Conservation (phyloP, 1,284 basidiomycete species). For the Vanrija pseudolonga region DNA sequence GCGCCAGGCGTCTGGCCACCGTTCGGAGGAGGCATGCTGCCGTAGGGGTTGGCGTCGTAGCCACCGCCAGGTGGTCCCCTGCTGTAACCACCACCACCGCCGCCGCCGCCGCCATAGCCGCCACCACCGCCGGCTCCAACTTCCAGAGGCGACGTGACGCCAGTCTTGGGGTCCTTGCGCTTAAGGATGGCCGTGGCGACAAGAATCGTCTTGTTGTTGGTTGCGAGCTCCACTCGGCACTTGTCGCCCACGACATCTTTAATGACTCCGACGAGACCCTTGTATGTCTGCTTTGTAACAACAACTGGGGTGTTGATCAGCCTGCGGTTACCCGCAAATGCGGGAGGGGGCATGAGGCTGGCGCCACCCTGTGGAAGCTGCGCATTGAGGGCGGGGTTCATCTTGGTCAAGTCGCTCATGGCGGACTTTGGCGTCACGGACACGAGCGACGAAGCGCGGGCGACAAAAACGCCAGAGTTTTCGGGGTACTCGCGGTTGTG, state of each 20-base stretch:
- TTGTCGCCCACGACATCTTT: constrained; percentile 89
- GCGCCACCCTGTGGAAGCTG: constrained; percentile 50
- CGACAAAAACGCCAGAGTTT: constrained; percentile 90
- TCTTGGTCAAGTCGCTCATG: constrained; percentile 80
- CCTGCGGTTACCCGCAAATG: constrained; percentile 62
- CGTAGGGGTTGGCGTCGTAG: constrained; percentile 42
- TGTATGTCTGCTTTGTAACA: constrained; percentile 82
- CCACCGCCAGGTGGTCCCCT: constrained; percentile 11
- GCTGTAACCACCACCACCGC: constrained; percentile 11
- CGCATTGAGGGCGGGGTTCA: constrained; percentile 74
- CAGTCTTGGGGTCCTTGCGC: constrained; percentile 62
- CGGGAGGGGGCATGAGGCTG: constrained; percentile 54
- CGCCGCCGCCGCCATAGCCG: background rate
- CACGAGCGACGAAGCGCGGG: constrained; percentile 65
- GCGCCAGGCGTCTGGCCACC: constrained; percentile 42
- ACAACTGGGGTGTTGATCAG: constrained; percentile 76
- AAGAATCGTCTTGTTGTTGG: constrained; percentile 84
- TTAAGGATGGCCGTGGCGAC: constrained; percentile 77
- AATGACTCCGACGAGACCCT: constrained; percentile 87
- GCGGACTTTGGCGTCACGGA: constrained; percentile 76
- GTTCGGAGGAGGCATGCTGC: constrained; percentile 11
- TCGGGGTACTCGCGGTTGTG: constrained; percentile 87
- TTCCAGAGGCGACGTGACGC: constrained; percentile 42
- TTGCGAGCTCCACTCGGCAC: constrained; percentile 86
- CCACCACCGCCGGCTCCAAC: constrained; percentile 17